Conservation (phyloP, 257 asterid species). For the Plantago ovata region DNA sequence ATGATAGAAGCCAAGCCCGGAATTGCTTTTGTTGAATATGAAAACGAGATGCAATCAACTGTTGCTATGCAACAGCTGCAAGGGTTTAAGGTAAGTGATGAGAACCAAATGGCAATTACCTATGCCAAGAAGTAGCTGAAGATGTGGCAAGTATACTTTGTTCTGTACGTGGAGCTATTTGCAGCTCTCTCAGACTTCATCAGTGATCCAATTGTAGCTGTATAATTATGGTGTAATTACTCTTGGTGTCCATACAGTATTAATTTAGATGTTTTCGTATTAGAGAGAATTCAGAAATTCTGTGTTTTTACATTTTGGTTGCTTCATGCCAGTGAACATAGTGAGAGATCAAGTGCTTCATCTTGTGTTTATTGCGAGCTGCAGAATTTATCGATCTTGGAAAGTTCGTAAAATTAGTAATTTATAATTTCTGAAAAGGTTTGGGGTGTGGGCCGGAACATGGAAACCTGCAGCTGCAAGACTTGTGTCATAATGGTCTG, state of each 20-base stretch:
- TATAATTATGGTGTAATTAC: conserved; percentile 40
- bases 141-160: neutral
- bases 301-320: too few relatives aligned
- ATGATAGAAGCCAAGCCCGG: conserved; percentile 98
- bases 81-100: conserved; percentile 77
- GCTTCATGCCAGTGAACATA: too few relatives aligned
- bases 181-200: neutral
- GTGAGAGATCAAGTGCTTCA: too few relatives aligned
- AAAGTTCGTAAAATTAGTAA: too few relatives aligned
- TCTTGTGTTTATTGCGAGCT: too few relatives aligned
- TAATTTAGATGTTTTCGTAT: neutral
- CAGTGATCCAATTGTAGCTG: conserved; percentile 18
- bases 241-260: conserved; percentile 19
- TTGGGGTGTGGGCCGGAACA: too few relatives aligned
- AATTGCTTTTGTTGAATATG: conserved; percentile 87
- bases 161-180: conserved; percentile 12
- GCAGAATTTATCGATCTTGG: too few relatives aligned
- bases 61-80: conserved; percentile 89
- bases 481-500: too few relatives aligned
- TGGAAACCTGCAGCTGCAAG: too few relatives aligned
- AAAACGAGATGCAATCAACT: conserved; percentile 90
- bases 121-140: conserved; percentile 77
- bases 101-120: conserved; percentile 76
- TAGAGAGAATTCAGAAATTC: too few relatives aligned
- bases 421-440: too few relatives aligned